These are phyloP conservation scores for Tetrapisispora arboricola DNA, from an alignment of 805 yeast species.

Conservation along the genomic window DNA sequence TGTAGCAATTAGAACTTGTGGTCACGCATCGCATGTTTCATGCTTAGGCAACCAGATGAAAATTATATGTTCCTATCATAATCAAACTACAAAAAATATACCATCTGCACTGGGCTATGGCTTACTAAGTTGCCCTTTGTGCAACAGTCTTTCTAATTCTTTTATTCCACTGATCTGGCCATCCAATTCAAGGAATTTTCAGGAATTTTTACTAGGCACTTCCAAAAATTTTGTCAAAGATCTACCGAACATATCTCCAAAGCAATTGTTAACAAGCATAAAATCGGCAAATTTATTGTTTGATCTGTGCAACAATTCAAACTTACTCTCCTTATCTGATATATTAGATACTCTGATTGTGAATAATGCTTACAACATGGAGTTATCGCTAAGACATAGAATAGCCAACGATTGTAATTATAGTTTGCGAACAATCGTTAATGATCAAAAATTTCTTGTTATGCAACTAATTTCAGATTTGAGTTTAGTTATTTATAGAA, in stretches of 20 bases:
- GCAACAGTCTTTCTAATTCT: slow-evolving; percentile 76
- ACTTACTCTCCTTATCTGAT: slow-evolving; percentile 11
- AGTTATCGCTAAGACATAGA: slow-evolving; percentile 42
- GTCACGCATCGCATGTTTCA: slow-evolving; percentile 84
- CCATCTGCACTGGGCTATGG: slow-evolving; percentile 64
- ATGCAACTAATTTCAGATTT: slow-evolving; percentile 41
- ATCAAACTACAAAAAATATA: slow-evolving; percentile 69
- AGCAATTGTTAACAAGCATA: slow-evolving; percentile 9
- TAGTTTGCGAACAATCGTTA: slow-evolving; percentile 44
- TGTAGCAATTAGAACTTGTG: slow-evolving; percentile 49
- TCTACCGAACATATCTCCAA: neutral
- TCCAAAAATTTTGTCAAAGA: neutral
- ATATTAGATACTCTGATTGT: slow-evolving; percentile 32
- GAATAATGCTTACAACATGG: slow-evolving; percentile 53
- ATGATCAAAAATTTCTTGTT: slow-evolving; percentile 51
- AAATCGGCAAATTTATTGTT: slow-evolving; percentile 16
- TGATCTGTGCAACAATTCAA: slow-evolving; percentile 5
- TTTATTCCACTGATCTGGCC: slow-evolving; percentile 54
- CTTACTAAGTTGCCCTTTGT: slow-evolving; percentile 82
- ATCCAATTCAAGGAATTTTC: neutral
- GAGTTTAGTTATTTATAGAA: slow-evolving; percentile 8
- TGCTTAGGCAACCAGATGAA: slow-evolving; percentile 61
- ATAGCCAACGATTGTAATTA: slow-evolving; percentile 23
- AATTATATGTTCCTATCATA: slow-evolving; percentile 45
- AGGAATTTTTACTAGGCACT: neutral